Conservation (phyloP, 768 basidiomycete genomes). For the Suillus discolor region DNA sequence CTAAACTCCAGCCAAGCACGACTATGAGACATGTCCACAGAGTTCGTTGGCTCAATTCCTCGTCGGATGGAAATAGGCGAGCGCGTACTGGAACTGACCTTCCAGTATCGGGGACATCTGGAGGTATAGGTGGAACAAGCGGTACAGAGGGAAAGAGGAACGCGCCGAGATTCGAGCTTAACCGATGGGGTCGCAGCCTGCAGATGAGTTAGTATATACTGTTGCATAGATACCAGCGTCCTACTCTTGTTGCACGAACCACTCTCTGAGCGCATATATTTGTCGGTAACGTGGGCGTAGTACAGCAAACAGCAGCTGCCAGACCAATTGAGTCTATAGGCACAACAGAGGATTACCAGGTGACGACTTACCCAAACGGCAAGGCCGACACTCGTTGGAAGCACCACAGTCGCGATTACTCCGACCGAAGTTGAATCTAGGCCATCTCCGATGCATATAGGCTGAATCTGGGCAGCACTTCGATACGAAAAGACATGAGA, state of each 20-base stretch:
- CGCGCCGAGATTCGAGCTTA: conserved; percentile 59
- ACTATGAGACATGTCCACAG: conserved; percentile 69
- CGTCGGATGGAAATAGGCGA: conserved; percentile 70
- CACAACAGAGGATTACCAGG: neutral
- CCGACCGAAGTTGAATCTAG: conserved; percentile 66
- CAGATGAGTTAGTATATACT: conserved; percentile 16
- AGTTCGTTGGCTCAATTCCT: conserved; percentile 69
- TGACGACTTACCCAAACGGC: conserved; percentile 62
- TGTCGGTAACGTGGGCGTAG: conserved; percentile 71
- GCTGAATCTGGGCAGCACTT: conserved; percentile 20
- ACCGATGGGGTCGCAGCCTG: conserved; percentile 66
- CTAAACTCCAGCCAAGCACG: conserved; percentile 64
- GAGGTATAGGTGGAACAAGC: conserved; percentile 58
- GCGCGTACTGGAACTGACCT: conserved; percentile 53
- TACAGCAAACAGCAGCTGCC: conserved; percentile 65
- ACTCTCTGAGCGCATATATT: conserved; percentile 72
- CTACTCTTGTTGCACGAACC: conserved; percentile 75
- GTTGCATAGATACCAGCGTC: conserved; percentile 26
- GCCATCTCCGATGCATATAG: conserved; percentile 66
- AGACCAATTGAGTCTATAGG: neutral
- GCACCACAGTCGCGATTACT: conserved; percentile 55
- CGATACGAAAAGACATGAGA: conserved; percentile 12
- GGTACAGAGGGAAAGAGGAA: conserved; percentile 75
- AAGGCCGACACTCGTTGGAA: conserved; percentile 63
- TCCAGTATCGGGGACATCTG: conserved; percentile 57